A percentile compares a stretch with the other conserved stretches of the same genome.
These are phyloP conservation scores for Cryptosporidium sp. DNA, from an alignment of 169 alveolate genomes.

Conservation along the genomic window DNA sequence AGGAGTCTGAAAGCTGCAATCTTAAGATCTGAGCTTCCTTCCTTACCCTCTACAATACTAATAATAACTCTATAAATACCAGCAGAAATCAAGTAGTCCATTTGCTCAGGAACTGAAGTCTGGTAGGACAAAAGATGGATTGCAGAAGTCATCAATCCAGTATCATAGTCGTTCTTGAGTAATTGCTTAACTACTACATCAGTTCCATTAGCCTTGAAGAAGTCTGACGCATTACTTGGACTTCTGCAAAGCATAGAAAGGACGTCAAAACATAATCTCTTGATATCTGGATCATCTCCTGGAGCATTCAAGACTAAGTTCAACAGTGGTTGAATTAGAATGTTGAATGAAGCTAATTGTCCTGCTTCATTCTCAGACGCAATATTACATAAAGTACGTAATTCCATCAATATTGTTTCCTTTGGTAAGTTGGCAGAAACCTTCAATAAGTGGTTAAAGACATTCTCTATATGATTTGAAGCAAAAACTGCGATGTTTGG, in stretches of 20 bases:
- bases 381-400: slow-evolving; percentile 88
- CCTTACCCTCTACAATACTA: slow-evolving; percentile 80
- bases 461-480: slow-evolving; percentile 51
- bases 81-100: slow-evolving; percentile 86
- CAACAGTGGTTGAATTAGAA: slow-evolving; percentile 84
- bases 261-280: slow-evolving; percentile 86
- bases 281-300: slow-evolving; percentile 85
- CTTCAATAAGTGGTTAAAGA: slow-evolving; percentile 39
- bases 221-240: slow-evolving; percentile 83
- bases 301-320: slow-evolving; percentile 81
- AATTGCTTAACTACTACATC: slow-evolving; percentile 83
- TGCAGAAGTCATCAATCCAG: slow-evolving; percentile 85
- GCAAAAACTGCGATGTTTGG: slow-evolving; percentile 81
- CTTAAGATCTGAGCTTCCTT: slow-evolving; percentile 84
- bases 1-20: slow-evolving; percentile 87
- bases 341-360: slow-evolving; percentile 88
- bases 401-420: slow-evolving; percentile 79
- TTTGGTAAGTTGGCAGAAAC: slow-evolving; percentile 51
- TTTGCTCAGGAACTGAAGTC: slow-evolving; percentile 82
- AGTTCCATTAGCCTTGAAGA: slow-evolving; percentile 85
- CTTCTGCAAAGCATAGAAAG: slow-evolving; percentile 87
- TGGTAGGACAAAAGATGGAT: slow-evolving; percentile 87
- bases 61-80: slow-evolving; percentile 86
- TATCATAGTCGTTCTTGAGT: slow-evolving; percentile 87
- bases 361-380: slow-evolving; percentile 90